Conservation (phyloP, 257 asterid species). For the Lycium ferocissimum region DNA sequence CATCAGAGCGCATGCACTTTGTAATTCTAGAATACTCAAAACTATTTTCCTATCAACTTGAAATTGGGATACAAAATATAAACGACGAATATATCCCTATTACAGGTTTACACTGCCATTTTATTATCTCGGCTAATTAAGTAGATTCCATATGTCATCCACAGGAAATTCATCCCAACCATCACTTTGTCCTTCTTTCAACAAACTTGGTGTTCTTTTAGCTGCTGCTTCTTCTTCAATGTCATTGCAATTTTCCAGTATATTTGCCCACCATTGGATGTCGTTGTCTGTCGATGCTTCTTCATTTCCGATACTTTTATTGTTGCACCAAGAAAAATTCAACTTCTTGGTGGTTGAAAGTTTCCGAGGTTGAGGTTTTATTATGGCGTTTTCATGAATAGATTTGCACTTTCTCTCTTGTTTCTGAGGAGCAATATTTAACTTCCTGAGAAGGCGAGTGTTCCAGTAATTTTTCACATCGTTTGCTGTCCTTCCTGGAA, state of each 20-base stretch:
- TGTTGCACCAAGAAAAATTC: background rate
- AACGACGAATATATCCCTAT: too few relatives aligned
- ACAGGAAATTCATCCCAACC: background rate
- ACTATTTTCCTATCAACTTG: too few relatives aligned
- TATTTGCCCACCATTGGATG: background rate
- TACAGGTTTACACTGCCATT: too few relatives aligned
- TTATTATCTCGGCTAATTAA: too few relatives aligned
- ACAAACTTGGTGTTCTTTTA: too few relatives aligned
- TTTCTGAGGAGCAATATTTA: background rate
- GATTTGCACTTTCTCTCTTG: constrained; percentile 40
- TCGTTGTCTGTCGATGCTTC: too few relatives aligned
- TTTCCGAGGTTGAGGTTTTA: background rate
- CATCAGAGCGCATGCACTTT: too few relatives aligned
- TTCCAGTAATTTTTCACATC: constrained; percentile 79
- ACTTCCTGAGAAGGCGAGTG: constrained; percentile 38
- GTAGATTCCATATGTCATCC: constrained; percentile 2
- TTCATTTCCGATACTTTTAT: background rate
- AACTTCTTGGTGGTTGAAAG: background rate
- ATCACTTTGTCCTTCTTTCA: background rate
- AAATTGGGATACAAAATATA: too few relatives aligned
- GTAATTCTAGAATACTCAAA: too few relatives aligned
- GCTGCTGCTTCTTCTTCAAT: too few relatives aligned
- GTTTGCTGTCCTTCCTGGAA: constrained; percentile 81
- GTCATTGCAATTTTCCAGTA: background rate
- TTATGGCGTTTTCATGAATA: background rate